Base-by-base conservation (phyloP, 1,139 yeast species). In the Tardiomyces digboiensis region DNA sequence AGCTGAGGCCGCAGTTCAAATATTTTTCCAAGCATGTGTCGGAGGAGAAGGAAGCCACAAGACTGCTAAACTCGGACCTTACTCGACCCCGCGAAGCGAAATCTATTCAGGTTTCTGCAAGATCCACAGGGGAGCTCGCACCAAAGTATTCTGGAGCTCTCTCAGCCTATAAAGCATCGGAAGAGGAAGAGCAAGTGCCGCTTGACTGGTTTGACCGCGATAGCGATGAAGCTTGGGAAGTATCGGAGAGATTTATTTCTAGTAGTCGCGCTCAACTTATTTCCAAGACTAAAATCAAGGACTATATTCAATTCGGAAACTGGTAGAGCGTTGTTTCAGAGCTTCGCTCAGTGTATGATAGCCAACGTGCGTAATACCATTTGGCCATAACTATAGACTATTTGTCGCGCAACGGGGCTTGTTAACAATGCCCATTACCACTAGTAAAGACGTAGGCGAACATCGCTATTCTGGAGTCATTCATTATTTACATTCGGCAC, bases 121-220 rank as follows among this genome's bases (percentile, higher is more conserved):
- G 83, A 53, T 71, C 81, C 21, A 71, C 81, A 4, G 74, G 77
- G 8, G 81, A 75, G 50, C 68, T 71, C 37, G 75, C 76, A 8
- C 80, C 82, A 19, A 70, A 82, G 55, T 67, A 85, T 47, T 91
- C 95, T 2, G 91, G 88, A 23, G 89, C 96, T 0, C 71, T 89
- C 44, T 70, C 76, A 48, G 85, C 86, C 38, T 76, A 82, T 49
- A 84, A 83, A 58, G 65, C 71, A 41, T 86, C 82, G 40, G 91
- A 82, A 44, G 95, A 85, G 49, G 97, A 89, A 59, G 70, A 66
- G 21, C 76, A 78, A 68, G 56, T 61, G 12, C 55, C 63, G 1
- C 58, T 77, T 49, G 65, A 62, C n/a, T 80, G 84, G 83, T 53
- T 59, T 39, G 71, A 66, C 38, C 50, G 66, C 5, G 65, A 67